phyloP scores from a whole-genome alignment of 257 asterid genomes.

The Linderniella brevidens region DNA sequence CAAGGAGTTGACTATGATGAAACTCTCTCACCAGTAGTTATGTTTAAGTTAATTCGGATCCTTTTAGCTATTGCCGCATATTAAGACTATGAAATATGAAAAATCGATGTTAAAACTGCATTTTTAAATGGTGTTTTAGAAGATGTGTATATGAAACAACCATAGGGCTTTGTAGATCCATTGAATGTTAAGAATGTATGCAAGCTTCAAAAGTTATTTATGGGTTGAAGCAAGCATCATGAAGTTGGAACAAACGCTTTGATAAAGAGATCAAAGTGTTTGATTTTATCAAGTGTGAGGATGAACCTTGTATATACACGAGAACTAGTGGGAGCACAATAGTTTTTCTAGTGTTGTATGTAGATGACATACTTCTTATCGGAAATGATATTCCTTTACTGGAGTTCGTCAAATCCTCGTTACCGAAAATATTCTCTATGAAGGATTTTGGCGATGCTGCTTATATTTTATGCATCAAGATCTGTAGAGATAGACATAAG shows the following conservation, averaged over 20 bases:
- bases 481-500: neutral
- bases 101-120: neutral
- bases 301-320: neutral
- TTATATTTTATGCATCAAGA: neutral
- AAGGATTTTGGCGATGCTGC: neutral
- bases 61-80: neutral
- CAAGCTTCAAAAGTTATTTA: neutral
- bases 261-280: neutral
- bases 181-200: neutral
- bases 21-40: neutral
- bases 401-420: neutral
- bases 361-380: neutral
- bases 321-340: neutral
- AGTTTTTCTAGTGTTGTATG: neutral
- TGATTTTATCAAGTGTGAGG: neutral
- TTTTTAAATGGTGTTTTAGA: neutral
- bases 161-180: neutral
- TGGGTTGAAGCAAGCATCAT: neutral
- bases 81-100: neutral
- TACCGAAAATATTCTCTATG: neutral
- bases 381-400: neutral
- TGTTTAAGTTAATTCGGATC: neutral
- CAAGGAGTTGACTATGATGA: neutral
- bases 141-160: neutral
- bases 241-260: neutral